Evolutionary conservation across 371 early-diverging fungal genomes (phyloP).

Genomic region (Umbelopsis sp.): DNA sequence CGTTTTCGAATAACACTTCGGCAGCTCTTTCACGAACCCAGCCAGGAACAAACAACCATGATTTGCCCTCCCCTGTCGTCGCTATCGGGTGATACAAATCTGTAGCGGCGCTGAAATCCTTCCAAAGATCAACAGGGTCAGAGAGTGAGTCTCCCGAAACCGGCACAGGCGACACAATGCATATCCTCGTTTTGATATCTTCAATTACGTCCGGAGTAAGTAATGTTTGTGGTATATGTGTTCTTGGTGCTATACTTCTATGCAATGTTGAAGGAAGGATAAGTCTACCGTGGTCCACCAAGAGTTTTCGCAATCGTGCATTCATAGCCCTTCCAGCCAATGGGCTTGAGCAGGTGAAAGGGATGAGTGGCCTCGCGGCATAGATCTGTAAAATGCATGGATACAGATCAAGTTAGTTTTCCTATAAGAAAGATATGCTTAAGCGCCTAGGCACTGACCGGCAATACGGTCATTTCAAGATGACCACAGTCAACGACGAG

Average conservation of each 20-base stretch:
- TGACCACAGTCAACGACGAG: slow-evolving; percentile 86
- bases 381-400: slow-evolving; percentile 57
- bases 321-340: slow-evolving; percentile 74
- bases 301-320: slow-evolving; percentile 57
- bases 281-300: slow-evolving; percentile 58
- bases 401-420: too few species aligned
- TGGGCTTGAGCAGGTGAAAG: slow-evolving; percentile 70
- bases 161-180: slow-evolving; percentile 70
- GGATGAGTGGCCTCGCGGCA: slow-evolving; percentile 74
- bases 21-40: slow-evolving; percentile 88
- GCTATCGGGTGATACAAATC: slow-evolving; percentile 57
- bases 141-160: slow-evolving; percentile 37
- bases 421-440: too few species aligned
- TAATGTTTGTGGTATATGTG: slow-evolving; percentile 39
- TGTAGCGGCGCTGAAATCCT: slow-evolving; percentile 60
- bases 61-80: slow-evolving; percentile 51
- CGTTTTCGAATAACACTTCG: slow-evolving; percentile 85
- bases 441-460: slow-evolving; percentile 59
- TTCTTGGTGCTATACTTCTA: slow-evolving; percentile 47
- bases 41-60: slow-evolving; percentile 71
- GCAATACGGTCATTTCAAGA: slow-evolving; percentile 75
- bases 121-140: slow-evolving; percentile 56
- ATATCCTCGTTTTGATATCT: slow-evolving; percentile 70
- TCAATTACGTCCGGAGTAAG: slow-evolving; percentile 64
- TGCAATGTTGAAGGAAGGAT: slow-evolving; percentile 50